A percentile compares a stretch with the other conserved stretches of the same genome.
phyloP scores from a whole-genome alignment of 1,284 basidiomycete genomes.

The Quambalaria eucalypti region DNA sequence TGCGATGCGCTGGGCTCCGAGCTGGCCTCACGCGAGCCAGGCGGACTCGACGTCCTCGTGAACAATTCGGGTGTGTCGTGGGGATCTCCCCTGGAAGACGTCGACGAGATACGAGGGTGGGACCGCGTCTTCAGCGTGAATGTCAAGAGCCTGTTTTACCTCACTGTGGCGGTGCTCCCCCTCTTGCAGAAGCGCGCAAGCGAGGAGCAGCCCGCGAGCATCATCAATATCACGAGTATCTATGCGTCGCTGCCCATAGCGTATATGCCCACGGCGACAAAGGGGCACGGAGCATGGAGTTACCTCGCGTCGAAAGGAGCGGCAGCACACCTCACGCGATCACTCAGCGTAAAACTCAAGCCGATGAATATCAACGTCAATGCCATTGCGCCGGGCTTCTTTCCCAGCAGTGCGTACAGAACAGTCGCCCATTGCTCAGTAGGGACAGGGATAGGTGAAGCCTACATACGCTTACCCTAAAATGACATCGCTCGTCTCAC shows the following conservation, averaged over 20 bases:
- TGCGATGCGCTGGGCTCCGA: constrained; percentile 7
- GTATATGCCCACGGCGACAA: constrained; percentile 4
- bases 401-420: constrained; percentile 8
- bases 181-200: not conserved
- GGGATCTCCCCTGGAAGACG: constrained; percentile 3
- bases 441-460: too few relatives aligned
- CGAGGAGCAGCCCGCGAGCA: not conserved
- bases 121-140: constrained; percentile 7
- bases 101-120: constrained; percentile 9
- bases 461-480: too few relatives aligned
- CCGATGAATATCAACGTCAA: constrained; percentile 7
- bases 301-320: constrained; percentile 9
- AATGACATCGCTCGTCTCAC: too few relatives aligned
- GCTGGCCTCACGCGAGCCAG: constrained; percentile 3
- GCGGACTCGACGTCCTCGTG: constrained; percentile 5
- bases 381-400: constrained; percentile 10
- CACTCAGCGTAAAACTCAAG: not conserved
- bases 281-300: constrained; percentile 1
- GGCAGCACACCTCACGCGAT: constrained; percentile 4
- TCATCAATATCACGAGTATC: constrained; percentile 1
- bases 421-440: too few relatives aligned
- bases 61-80: constrained; percentile 10
- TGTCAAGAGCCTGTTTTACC: constrained; percentile 9
- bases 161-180: constrained; percentile 5
- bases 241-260: constrained; percentile 4